Conservation (phyloP, 2,329 filamentous ascomycete genomes). For the Pseudogymnoascus sp. region DNA sequence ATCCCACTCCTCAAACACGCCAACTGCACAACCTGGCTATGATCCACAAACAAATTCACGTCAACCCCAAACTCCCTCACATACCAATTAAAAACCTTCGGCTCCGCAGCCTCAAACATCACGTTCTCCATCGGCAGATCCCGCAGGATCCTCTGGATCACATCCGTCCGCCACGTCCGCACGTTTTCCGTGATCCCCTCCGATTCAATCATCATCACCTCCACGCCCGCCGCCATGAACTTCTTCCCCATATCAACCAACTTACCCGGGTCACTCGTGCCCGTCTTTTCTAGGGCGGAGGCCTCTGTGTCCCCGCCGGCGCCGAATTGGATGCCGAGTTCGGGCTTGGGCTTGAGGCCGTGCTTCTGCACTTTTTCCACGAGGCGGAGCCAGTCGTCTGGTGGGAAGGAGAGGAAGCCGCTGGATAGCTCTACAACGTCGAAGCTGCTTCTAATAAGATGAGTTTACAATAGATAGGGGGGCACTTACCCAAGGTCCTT, state of each 20-base stretch:
- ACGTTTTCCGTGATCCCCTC: constrained; percentile 52
- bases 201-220: constrained; percentile 50
- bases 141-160: constrained; percentile 43
- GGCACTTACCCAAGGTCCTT: constrained; percentile 37
- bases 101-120: constrained; percentile 51
- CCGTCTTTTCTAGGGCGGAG: constrained; percentile 37
- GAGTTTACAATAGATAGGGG: neutral
- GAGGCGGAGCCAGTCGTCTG: constrained; percentile 44
- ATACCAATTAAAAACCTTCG: constrained; percentile 48
- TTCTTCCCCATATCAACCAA: constrained; percentile 40
- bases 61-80: constrained; percentile 47
- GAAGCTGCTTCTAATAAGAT: constrained; percentile 29
- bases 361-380: constrained; percentile 37
- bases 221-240: constrained; percentile 44
- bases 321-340: constrained; percentile 49
- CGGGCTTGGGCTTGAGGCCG: constrained; percentile 44
- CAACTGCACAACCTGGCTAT: constrained; percentile 49
- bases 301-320: constrained; percentile 45
- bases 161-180: constrained; percentile 44
- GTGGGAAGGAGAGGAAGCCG: constrained; percentile 45
- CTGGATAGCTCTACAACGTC: constrained; percentile 46
- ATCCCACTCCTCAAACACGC: constrained; percentile 43
- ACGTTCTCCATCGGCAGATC: constrained; percentile 43
- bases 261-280: constrained; percentile 40
- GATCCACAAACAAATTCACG: constrained; percentile 49